These are phyloP conservation scores for Cryptococcus sp. DNA, from an alignment of 1,284 basidiomycete genomes.

Conservation along the genomic window DNA sequence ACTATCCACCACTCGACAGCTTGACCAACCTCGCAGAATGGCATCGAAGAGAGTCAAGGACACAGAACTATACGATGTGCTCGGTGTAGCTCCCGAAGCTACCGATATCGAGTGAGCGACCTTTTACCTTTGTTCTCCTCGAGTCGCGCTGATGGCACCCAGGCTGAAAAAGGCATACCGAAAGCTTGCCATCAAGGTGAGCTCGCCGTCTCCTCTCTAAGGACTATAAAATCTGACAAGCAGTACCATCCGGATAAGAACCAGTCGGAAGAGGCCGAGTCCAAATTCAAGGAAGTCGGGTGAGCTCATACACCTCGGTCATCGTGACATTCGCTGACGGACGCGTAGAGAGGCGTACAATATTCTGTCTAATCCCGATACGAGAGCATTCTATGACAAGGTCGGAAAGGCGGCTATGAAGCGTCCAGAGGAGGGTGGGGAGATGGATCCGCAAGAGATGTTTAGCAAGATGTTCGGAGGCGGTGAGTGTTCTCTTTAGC, in stretches of 20 bases:
- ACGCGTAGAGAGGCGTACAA: conserved; percentile 75
- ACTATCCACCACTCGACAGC: not conserved
- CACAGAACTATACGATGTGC: conserved; percentile 44
- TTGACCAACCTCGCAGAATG: not conserved
- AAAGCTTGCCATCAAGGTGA: conserved; percentile 87
- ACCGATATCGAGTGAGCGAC: conserved; percentile 43
- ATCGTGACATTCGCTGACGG: not conserved
- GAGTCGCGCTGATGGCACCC: not conserved
- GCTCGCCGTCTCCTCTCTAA: conserved; percentile 13
- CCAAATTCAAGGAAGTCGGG: conserved; percentile 92
- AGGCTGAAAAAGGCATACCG: conserved; percentile 90
- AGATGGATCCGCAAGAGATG: conserved; percentile 78
- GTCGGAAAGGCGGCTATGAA: conserved; percentile 63
- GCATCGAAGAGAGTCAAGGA: conserved; percentile 31
- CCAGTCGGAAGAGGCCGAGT: conserved; percentile 73
- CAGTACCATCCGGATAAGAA: conserved; percentile 95
- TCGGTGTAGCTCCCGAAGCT: conserved; percentile 42
- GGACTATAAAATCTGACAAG: not conserved
- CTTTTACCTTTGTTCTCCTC: not conserved
- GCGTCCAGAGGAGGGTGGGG: conserved; percentile 31
- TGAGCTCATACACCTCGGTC: conserved; percentile 38
- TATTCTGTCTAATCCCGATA: conserved; percentile 76
- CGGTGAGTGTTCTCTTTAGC: conserved; percentile 53
- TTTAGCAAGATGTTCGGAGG: conserved; percentile 90
- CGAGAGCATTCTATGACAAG: conserved; percentile 88